Evolutionary conservation across 1,139 yeast species (phyloP).

Genomic region (Suhomyces panamericanus): DNA sequence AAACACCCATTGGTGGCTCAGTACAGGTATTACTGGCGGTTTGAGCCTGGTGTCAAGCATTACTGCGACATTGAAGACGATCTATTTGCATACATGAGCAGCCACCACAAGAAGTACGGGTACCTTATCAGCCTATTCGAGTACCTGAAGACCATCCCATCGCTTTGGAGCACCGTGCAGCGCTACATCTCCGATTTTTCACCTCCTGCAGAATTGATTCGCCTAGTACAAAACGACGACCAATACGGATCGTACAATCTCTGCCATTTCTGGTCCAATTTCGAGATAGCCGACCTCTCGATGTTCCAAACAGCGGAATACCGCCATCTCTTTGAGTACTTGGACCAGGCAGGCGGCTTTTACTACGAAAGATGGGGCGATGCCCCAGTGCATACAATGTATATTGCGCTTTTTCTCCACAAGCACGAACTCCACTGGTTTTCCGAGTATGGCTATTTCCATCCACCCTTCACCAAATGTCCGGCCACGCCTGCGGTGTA

Average conservation of each 20-base stretch:
- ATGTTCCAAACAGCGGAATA: conserved; percentile 27
- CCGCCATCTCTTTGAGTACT: conserved; percentile 25
- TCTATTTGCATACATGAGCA: conserved; percentile 29
- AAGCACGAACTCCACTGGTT: conserved; percentile 33
- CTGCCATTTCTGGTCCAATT: conserved; percentile 44
- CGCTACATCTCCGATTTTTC: conserved; percentile 14
- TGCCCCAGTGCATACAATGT: conserved; percentile 41
- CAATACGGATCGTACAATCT: conserved; percentile 28
- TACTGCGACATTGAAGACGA: conserved; percentile 34
- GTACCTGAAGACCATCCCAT: conserved; percentile 34
- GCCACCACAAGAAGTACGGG: conserved; percentile 25
- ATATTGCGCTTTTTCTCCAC: conserved; percentile 25
- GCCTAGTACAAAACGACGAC: conserved; percentile 22
- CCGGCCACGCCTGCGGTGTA: conserved; percentile 23
- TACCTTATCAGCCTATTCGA: conserved; percentile 31
- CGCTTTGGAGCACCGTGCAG: conserved; percentile 30
- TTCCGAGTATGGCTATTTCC: conserved; percentile 35
- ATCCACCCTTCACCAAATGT: conserved; percentile 38
- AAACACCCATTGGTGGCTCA: conserved; percentile 30
- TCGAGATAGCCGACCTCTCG: conserved; percentile 35
- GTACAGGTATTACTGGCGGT: conserved; percentile 38
- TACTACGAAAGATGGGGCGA: conserved; percentile 47
- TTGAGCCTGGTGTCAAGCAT: conserved; percentile 17
- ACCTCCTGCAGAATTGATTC: conserved; percentile 12
- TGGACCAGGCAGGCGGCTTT: conserved; percentile 37